Evolutionary conservation across 495 filamentous ascomycete genomes (phyloP).

Genomic region (Neurospora sp.): DNA sequence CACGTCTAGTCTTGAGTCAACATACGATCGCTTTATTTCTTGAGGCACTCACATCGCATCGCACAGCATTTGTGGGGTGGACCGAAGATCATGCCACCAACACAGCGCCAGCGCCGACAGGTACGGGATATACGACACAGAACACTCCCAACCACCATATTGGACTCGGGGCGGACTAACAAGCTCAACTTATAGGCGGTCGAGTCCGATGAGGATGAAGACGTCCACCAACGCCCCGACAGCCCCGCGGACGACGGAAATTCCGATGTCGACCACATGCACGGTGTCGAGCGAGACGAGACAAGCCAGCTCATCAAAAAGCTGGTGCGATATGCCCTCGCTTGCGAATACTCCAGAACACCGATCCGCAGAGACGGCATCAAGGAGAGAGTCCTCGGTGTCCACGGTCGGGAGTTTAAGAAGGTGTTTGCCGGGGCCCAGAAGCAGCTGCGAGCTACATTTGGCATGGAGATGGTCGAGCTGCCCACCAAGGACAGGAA

Average conservation of each 20-base stretch:
- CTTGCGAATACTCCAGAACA: conserved; percentile 76
- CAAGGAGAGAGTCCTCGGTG: conserved; percentile 53
- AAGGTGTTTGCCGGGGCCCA: conserved; percentile 59
- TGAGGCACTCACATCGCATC: not conserved
- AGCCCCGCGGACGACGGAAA: conserved; percentile 13
- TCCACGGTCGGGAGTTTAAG: conserved; percentile 53
- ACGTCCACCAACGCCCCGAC: conserved; percentile 5
- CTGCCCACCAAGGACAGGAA: conserved; percentile 77
- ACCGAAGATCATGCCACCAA: conserved; percentile 1
- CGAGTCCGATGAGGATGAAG: conserved; percentile 17
- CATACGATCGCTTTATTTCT: not conserved
- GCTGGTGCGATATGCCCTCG: conserved; percentile 77
- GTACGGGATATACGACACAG: not conserved
- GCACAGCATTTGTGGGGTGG: not conserved
- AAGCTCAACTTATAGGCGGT: not conserved
- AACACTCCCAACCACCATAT: not conserved
- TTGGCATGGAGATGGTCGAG: conserved; percentile 83
- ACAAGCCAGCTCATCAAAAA: conserved; percentile 67
- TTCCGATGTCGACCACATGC: conserved; percentile 32
- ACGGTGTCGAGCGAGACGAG: conserved; percentile 23
- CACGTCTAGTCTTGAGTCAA: not conserved
- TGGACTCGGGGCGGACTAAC: not conserved
- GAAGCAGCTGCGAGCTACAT: conserved; percentile 48
- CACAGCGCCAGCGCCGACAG: conserved; percentile 2
- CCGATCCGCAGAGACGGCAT: conserved; percentile 73